Conservation (phyloP, 495 filamentous ascomycete species). For the Venustampulla echinocandica region DNA sequence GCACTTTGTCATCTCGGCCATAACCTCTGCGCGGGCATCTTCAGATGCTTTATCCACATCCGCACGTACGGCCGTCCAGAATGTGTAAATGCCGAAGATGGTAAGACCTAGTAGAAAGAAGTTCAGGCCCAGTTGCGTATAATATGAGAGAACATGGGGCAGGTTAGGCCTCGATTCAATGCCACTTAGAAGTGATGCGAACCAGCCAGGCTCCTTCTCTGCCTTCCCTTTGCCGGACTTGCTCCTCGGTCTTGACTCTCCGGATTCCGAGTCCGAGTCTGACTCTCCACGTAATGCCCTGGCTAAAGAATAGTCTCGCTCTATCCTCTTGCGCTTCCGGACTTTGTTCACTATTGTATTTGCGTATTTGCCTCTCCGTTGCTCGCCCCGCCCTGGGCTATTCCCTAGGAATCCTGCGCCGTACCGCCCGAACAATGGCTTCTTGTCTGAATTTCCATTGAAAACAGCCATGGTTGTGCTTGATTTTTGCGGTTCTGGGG, state of each 20-base stretch:
- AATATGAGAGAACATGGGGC: conserved; percentile 79
- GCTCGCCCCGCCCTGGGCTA: conserved; percentile 48
- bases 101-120: conserved; percentile 55
- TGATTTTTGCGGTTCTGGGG: conserved; percentile 50
- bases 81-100: conserved; percentile 61
- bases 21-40: conserved; percentile 50
- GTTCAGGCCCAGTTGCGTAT: conserved; percentile 75
- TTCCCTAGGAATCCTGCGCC: conserved; percentile 29
- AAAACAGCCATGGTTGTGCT: conserved; percentile 31
- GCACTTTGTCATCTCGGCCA: conserved; percentile 66
- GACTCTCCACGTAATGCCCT: conserved; percentile 40
- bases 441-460: conserved; percentile 32
- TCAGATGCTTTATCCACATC: conserved; percentile 69
- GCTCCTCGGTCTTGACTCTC: conserved; percentile 27
- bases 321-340: conserved; percentile 43
- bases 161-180: conserved; percentile 74
- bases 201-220: conserved; percentile 27
- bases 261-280: conserved; percentile 49
- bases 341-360: conserved; percentile 44
- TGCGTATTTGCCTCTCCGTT: conserved; percentile 42
- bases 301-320: conserved; percentile 34
- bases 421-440: conserved; percentile 41
- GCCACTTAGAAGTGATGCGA: conserved; percentile 53
- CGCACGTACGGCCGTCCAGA: conserved; percentile 59
- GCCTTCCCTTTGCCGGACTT: conserved; percentile 18